Evolutionary conservation across 1,284 basidiomycete species (phyloP).

Genomic region (Pseudozyma flocculosa): DNA sequence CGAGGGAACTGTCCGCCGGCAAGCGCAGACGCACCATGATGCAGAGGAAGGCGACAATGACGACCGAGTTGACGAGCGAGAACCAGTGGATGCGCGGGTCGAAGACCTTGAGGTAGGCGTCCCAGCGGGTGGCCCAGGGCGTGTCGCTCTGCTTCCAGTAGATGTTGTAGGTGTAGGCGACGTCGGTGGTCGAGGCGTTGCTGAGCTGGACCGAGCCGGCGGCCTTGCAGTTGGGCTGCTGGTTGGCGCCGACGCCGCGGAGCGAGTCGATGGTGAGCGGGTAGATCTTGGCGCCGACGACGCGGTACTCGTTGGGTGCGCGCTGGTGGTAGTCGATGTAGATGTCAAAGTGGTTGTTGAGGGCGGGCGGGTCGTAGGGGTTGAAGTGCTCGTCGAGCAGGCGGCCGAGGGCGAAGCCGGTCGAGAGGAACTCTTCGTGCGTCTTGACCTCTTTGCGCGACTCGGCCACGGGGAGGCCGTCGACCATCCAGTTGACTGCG

Average conservation of each 20-base stretch:
- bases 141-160: constrained; percentile 81
- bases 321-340: constrained; percentile 56
- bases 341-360: constrained; percentile 56
- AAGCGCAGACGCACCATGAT: too few species aligned
- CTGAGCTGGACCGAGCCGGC: constrained; percentile 35
- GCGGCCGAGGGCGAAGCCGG: constrained; percentile 59
- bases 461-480: constrained; percentile 82
- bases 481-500: constrained; percentile 90
- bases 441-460: constrained; percentile 54
- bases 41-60: constrained; percentile 72
- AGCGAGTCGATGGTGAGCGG: constrained; percentile 44
- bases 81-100: constrained; percentile 67
- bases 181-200: constrained; percentile 67
- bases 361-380: constrained; percentile 43
- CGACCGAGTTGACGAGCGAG: constrained; percentile 87
- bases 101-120: constrained; percentile 68
- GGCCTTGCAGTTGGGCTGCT: constrained; percentile 34
- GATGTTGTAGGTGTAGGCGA: constrained; percentile 86
- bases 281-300: constrained; percentile 54
- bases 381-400: constrained; percentile 58
- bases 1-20: too few species aligned
- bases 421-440: constrained; percentile 66
- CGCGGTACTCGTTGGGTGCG: constrained; percentile 45
- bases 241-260: constrained; percentile 8
- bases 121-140: constrained; percentile 85